phyloP scores from a whole-genome alignment of 176 grass and related monocot species.

The Oryza officinalis region DNA sequence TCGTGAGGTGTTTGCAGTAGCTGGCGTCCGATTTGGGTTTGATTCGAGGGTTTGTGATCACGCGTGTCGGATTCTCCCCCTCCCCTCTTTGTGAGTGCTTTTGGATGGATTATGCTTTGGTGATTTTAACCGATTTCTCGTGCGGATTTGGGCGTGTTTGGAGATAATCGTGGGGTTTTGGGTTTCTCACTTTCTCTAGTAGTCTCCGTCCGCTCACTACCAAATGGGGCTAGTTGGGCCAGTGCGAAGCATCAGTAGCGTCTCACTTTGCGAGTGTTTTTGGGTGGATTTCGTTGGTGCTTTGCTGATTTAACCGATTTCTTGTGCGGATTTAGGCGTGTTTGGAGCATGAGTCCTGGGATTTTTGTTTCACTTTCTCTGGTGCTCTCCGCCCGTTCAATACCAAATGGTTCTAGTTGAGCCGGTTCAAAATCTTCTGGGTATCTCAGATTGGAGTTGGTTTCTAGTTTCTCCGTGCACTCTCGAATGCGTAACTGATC shows the following conservation, averaged over 20 bases:
- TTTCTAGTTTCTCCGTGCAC: neutral
- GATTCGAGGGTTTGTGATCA: neutral
- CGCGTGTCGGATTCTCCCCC: neutral
- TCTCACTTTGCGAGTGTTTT: neutral
- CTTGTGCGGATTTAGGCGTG: neutral
- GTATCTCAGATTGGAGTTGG: neutral
- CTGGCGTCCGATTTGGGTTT: constrained; percentile 10
- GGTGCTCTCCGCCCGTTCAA: neutral
- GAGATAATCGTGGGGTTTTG: neutral
- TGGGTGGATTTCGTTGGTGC: neutral
- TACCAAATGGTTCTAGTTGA: neutral
- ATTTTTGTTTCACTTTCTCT: neutral
- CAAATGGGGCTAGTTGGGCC: neutral
- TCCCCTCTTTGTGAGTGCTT: neutral
- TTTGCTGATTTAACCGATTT: neutral
- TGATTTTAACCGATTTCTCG: neutral
- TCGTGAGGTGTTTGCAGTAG: neutral
- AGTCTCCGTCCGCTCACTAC: neutral
- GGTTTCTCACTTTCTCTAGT: neutral
- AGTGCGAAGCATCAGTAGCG: neutral
- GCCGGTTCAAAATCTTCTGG: constrained; percentile 10
- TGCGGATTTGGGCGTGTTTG: constrained; percentile 17
- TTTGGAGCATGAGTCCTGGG: neutral
- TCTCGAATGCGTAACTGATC: neutral
- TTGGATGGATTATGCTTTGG: neutral